Conservation (phyloP, 192 early-diverging fungal genomes). For the Coemansia asiatica region DNA sequence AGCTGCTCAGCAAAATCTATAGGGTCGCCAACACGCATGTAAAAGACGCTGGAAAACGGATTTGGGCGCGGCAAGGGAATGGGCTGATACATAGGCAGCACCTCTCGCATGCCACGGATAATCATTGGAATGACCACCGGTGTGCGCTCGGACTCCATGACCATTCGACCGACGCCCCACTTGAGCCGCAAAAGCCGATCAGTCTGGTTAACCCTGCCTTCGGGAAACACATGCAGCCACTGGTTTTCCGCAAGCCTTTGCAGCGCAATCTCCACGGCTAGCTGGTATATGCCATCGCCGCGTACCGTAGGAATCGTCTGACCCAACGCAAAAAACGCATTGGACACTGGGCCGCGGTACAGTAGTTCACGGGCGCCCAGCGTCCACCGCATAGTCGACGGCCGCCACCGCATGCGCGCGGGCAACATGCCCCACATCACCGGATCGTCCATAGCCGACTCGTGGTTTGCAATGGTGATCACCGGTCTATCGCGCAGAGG, state of each 20-base stretch:
- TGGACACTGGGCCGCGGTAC: conserved; percentile 63
- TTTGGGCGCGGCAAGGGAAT: conserved; percentile 44
- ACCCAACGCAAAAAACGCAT: conserved; percentile 72
- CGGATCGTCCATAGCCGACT: conserved; percentile 74
- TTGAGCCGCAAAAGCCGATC: conserved; percentile 58
- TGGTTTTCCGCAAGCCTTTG: conserved; percentile 62
- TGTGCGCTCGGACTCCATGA: conserved; percentile 73
- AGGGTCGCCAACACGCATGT: conserved; percentile 70
- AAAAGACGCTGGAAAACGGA: conserved; percentile 57
- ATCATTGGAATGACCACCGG: conserved; percentile 74
- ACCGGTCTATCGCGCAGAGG: conserved; percentile 59
- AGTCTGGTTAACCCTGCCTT: conserved; percentile 70
- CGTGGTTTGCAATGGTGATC: conserved; percentile 76
- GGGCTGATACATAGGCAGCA: conserved; percentile 58
- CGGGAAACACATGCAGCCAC: conserved; percentile 92
- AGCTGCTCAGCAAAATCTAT: conserved; percentile 68
- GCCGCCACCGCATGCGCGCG: conserved; percentile 51
- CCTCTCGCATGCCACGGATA: conserved; percentile 66
- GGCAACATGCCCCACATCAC: conserved; percentile 74
- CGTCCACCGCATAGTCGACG: conserved; percentile 71
- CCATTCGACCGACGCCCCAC: conserved; percentile 85
- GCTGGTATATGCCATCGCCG: conserved; percentile 83
- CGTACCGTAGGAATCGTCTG: conserved; percentile 82
- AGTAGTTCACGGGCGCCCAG: conserved; percentile 87
- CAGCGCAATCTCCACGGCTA: conserved; percentile 76